Conservation (phyloP, 2,329 filamentous ascomycete genomes). For the Diaporthe amygdali region DNA sequence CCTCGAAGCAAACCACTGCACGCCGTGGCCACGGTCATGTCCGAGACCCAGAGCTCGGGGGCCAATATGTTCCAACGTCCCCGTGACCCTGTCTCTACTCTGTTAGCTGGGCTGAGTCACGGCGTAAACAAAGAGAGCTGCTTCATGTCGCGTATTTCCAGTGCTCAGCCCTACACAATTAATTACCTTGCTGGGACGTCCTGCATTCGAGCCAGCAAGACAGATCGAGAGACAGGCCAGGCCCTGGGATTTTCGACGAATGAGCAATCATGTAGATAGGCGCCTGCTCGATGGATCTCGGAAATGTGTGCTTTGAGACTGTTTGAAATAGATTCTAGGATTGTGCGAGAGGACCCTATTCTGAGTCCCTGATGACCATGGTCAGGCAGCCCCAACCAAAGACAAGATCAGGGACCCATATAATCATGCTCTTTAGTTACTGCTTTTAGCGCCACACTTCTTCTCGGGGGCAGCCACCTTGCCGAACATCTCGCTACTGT, state of each 20-base stretch:
- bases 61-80: neutral
- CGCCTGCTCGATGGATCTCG: neutral
- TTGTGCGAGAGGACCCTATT: neutral
- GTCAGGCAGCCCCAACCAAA: neutral
- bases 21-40: neutral
- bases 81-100: neutral
- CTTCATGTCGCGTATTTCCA: neutral
- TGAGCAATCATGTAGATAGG: neutral
- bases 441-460: neutral
- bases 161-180: conserved; percentile 1
- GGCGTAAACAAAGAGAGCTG: neutral
- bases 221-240: neutral
- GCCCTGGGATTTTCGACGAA: neutral
- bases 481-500: neutral
- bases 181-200: neutral
- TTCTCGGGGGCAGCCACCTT: neutral
- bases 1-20: neutral
- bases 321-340: neutral
- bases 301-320: neutral
- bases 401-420: neutral
- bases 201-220: neutral
- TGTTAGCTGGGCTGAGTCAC: conserved; percentile 1
- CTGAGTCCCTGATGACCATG: neutral
- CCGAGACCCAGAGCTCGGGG: neutral
- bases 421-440: neutral